A percentile compares a stretch with the other conserved stretches of the same genome.
Conservation (phyloP, 192 early-diverging fungal genomes). For the Pilaira anomala region DNA sequence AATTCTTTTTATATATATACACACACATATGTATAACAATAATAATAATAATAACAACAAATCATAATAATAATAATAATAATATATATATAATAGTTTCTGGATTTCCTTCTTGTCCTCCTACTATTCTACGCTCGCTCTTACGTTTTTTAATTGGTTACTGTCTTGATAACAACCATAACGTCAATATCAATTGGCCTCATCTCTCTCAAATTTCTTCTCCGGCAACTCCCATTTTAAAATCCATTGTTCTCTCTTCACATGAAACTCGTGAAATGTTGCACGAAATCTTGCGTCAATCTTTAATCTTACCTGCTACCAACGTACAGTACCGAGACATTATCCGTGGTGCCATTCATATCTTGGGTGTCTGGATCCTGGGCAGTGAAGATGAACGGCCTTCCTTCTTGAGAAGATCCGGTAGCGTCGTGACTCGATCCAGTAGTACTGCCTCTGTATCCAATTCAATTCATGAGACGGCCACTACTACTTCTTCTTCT, state of each 20-base stretch:
- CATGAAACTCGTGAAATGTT: conserved; percentile 68
- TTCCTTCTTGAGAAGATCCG: conserved; percentile 50
- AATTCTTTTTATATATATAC: not conserved
- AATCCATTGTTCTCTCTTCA: conserved; percentile 52
- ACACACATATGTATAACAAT: not conserved
- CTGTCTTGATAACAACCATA: conserved; percentile 56
- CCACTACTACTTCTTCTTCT: not conserved
- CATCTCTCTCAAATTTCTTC: conserved; percentile 37
- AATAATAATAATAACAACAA: not conserved
- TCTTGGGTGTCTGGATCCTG: conserved; percentile 65
- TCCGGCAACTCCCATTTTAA: conserved; percentile 59
- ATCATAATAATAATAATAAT: not conserved
- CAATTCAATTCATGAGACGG: not conserved
- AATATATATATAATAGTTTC: conserved; percentile 17
- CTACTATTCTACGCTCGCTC: conserved; percentile 61
- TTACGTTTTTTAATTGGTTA: conserved; percentile 65
- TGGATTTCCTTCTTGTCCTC: conserved; percentile 68
- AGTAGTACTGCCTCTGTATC: conserved; percentile 12
- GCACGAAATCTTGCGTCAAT: conserved; percentile 75
- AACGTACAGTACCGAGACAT: conserved; percentile 61
- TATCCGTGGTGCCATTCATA: conserved; percentile 58
- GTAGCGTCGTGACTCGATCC: conserved; percentile 14
- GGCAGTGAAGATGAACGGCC: conserved; percentile 71
- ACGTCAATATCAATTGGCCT: conserved; percentile 28
- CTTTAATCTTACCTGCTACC: conserved; percentile 56